Percentiles rank a stretch among this genome's conserved stretches.
Evolutionary conservation across 2,329 filamentous ascomycete species (phyloP).

Genomic region (Nigrospora oryzae): DNA sequence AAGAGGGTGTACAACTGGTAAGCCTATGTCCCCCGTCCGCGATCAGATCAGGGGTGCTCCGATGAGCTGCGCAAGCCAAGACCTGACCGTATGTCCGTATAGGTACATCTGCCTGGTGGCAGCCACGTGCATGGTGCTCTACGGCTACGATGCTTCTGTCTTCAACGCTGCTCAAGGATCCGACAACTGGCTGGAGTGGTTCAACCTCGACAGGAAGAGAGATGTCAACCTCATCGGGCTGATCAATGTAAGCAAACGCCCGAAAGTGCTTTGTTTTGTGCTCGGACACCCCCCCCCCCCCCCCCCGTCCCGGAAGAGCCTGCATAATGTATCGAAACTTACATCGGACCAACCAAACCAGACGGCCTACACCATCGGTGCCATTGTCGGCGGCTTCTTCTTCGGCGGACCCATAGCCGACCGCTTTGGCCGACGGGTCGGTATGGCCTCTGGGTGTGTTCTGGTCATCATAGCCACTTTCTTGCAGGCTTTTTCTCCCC

Average conservation of each 20-base stretch:
- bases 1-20: constrained; percentile 38
- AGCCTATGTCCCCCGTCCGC: neutral
- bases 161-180: constrained; percentile 66
- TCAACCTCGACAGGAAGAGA: constrained; percentile 38
- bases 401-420: constrained; percentile 56
- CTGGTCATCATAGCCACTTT: constrained; percentile 61
- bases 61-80: neutral
- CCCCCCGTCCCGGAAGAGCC: no score
- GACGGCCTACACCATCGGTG: constrained; percentile 62
- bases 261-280: no score
- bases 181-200: constrained; percentile 57
- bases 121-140: constrained; percentile 67
- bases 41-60: neutral
- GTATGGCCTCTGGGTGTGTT: constrained; percentile 57
- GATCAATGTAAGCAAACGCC: constrained; percentile 34
- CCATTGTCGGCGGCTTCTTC: constrained; percentile 63
- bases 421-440: constrained; percentile 51
- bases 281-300: no score
- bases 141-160: constrained; percentile 66
- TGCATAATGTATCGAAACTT: no score
- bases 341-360: no score
- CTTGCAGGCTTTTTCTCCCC: constrained; percentile 57
- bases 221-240: constrained; percentile 36
- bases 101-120: constrained; percentile 64
- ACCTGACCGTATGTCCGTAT: neutral